A percentile compares a stretch with the other conserved stretches of the same genome.
Evolutionary conservation across 164 flowering plant species (phyloP).

Genomic region (Magnolia officinalis): DNA sequence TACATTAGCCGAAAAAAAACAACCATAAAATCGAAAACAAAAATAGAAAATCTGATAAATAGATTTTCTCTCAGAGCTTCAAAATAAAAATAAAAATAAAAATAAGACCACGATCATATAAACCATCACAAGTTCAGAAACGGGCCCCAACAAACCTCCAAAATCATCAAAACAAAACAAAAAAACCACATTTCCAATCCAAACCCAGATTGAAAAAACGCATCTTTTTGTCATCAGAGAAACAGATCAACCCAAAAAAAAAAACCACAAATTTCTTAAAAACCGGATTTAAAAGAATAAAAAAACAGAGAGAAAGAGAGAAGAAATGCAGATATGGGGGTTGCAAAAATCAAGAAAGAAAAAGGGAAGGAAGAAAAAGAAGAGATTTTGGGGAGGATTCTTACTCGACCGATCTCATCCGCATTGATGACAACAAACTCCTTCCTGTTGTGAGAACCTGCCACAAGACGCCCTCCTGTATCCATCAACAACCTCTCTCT

Average conservation of each 20-base stretch:
- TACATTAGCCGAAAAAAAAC: neutral
- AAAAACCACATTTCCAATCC: neutral
- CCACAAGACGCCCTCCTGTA: constrained; percentile 68
- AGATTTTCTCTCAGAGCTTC: neutral
- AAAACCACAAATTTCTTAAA: neutral
- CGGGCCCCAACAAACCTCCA: neutral
- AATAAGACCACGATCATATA: neutral
- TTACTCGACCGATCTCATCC: constrained; percentile 77
- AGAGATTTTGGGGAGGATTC: constrained; percentile 15
- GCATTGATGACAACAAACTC: constrained; percentile 93
- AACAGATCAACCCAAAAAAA: neutral
- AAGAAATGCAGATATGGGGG: neutral
- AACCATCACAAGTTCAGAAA: neutral
- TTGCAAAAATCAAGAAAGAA: neutral
- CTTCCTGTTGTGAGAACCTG: constrained; percentile 90
- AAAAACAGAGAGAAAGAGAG: neutral
- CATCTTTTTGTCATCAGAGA: neutral
- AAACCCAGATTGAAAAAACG: neutral
- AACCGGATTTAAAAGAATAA: neutral
- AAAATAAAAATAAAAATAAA: too few species aligned
- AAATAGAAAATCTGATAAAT: neutral
- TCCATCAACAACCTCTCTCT: constrained; percentile 29
- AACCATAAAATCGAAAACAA: neutral
- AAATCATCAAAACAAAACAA: neutral
- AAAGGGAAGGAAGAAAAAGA: neutral